Evolutionary conservation across 805 yeast genomes (phyloP).

Genomic region (Cyberlindnera misumaiensis): DNA sequence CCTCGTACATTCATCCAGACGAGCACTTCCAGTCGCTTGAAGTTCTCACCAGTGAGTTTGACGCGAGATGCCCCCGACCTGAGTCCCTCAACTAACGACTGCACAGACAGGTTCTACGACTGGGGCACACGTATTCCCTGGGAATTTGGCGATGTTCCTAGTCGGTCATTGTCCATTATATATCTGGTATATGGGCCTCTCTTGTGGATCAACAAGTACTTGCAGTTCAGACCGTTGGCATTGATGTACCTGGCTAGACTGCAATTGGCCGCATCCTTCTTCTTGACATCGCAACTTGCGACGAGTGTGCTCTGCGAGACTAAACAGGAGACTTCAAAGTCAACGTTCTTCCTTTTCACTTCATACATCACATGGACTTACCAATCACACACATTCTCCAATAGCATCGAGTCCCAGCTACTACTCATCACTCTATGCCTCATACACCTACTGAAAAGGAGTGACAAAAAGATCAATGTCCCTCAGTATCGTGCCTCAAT

Average conservation of each 20-base stretch:
- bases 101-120: constrained; percentile 27
- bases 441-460: constrained; percentile 26
- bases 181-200: constrained; percentile 67
- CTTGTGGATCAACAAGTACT: constrained; percentile 29
- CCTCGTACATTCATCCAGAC: constrained; percentile 94
- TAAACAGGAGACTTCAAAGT: constrained; percentile 38
- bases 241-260: constrained; percentile 50
- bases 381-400: constrained; percentile 88
- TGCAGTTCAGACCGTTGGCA: constrained; percentile 36
- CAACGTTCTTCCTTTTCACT: constrained; percentile 36
- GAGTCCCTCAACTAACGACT: constrained; percentile 2
- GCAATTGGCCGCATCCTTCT: constrained; percentile 32
- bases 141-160: constrained; percentile 65
- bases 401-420: constrained; percentile 62
- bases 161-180: constrained; percentile 67
- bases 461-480: constrained; percentile 6
- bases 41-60: constrained; percentile 41
- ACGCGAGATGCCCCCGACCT: not conserved
- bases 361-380: constrained; percentile 70
- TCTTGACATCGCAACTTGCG: constrained; percentile 29
- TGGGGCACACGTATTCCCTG: constrained; percentile 57
- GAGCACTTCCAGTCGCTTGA: constrained; percentile 94
- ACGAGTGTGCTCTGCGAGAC: constrained; percentile 42
- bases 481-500: constrained; percentile 16
- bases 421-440: constrained; percentile 34